Percentiles rank a stretch among this genome's conserved stretches.
Conservation (phyloP, 2,329 filamentous ascomycete species). For the Albophoma yamanashiensis region DNA sequence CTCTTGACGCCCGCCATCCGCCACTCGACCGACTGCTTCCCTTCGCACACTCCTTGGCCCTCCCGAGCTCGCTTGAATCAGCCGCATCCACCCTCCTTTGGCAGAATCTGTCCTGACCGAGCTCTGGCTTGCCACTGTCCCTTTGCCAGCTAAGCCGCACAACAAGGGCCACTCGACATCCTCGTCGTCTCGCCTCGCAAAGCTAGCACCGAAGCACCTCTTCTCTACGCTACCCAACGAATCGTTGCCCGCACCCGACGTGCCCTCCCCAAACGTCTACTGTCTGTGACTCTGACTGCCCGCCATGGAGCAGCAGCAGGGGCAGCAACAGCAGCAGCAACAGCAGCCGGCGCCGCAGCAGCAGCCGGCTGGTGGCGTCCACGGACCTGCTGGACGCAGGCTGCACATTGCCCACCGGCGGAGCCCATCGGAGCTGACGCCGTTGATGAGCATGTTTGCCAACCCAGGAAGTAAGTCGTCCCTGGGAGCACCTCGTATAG, state of each 20-base stretch:
- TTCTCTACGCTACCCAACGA: slow-evolving; percentile 9
- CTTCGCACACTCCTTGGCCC: slow-evolving; percentile 27
- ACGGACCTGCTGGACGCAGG: slow-evolving; percentile 73
- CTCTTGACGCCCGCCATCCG: slow-evolving; percentile 28
- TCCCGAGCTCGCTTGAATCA: slow-evolving; percentile 16
- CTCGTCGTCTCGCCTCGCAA: neutral
- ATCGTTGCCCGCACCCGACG: slow-evolving; percentile 23
- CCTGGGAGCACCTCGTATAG: neutral
- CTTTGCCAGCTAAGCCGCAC: slow-evolving; percentile 4
- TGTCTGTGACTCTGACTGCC: slow-evolving; percentile 33
- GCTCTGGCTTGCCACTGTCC: slow-evolving; percentile 10
- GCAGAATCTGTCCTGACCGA: slow-evolving; percentile 17
- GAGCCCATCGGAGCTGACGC: slow-evolving; percentile 94
- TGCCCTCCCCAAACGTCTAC: slow-evolving; percentile 21
- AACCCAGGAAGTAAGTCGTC: slow-evolving; percentile 51
- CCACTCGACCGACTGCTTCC: slow-evolving; percentile 21
- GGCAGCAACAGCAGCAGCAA: slow-evolving; percentile 29
- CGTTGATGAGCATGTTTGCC: slow-evolving; percentile 86
- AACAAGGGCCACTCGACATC: neutral
- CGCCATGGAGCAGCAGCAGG: slow-evolving; percentile 50
- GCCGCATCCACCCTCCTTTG: slow-evolving; percentile 26
- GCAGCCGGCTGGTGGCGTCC: slow-evolving; percentile 44
- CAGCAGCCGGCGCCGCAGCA: slow-evolving; percentile 39
- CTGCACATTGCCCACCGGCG: slow-evolving; percentile 95
- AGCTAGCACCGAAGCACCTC: slow-evolving; percentile 2